Conservation (phyloP, 179 eudicot species). For the Dionaea muscipula region DNA sequence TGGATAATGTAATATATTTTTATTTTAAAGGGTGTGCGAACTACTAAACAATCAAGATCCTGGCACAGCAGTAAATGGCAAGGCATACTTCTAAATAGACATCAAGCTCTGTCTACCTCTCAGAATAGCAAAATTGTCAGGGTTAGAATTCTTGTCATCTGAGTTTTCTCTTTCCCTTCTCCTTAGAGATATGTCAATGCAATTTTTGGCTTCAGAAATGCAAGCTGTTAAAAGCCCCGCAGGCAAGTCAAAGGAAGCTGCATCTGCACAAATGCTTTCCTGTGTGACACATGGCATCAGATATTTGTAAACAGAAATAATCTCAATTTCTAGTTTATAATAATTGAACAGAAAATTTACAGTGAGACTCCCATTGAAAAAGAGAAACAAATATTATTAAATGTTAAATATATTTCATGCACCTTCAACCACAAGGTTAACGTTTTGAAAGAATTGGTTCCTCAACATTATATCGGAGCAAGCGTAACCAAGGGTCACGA, state of each 20-base stretch:
- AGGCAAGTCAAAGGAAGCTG: conserved; percentile 90
- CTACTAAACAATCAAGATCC: not conserved
- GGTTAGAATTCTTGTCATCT: conserved; percentile 56
- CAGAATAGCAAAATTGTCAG: conserved; percentile 86
- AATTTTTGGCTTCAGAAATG: conserved; percentile 76
- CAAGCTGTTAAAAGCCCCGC: conserved; percentile 65
- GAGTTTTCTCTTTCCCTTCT: conserved; percentile 56
- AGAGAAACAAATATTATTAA: too few species aligned
- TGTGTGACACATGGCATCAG: conserved; percentile 19
- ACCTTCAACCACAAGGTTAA: too few species aligned
- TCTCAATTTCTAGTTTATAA: conserved; percentile 2
- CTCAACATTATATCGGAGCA: too few species aligned
- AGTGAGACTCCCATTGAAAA: not conserved
- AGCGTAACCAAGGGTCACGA: too few species aligned
- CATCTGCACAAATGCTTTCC: conserved; percentile 94
- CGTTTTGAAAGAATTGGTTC: too few species aligned
- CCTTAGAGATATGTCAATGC: conserved; percentile 58
- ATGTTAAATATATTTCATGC: too few species aligned
- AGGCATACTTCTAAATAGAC: not conserved
- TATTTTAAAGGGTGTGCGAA: not conserved
- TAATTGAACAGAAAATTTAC: not conserved
- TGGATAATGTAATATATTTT: too few species aligned
- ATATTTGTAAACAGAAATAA: not conserved
- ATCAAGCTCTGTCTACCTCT: conserved; percentile 41
- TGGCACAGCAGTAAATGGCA: not conserved